Evolutionary conservation across 164 flowering plant genomes (phyloP).

Genomic region (Vitis vinifera): DNA sequence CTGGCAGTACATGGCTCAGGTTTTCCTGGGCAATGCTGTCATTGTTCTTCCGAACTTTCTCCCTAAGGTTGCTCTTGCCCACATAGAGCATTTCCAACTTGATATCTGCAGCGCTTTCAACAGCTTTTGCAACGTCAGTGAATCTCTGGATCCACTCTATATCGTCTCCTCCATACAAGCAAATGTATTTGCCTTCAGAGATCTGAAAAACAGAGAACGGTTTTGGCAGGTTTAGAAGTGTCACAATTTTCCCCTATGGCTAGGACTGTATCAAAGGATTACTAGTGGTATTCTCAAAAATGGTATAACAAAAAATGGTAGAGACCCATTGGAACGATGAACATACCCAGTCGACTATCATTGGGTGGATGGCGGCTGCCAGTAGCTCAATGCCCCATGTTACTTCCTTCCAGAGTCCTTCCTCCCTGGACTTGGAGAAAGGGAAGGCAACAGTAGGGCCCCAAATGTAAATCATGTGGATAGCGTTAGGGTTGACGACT

Average conservation of each 20-base stretch:
- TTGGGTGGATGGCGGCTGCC: slow-evolving; percentile 35
- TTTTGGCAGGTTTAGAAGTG: background rate
- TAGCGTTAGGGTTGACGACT: slow-evolving; percentile 41
- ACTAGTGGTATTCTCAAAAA: too few relatives aligned
- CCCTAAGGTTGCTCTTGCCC: slow-evolving; percentile 44
- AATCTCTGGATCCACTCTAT: slow-evolving; percentile 46
- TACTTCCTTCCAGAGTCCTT: slow-evolving; percentile 50
- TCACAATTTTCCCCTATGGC: too few relatives aligned
- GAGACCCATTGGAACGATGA: background rate
- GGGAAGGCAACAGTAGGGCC: slow-evolving; percentile 46
- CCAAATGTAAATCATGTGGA: slow-evolving; percentile 72
- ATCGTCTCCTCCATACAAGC: slow-evolving; percentile 49
- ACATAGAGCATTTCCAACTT: slow-evolving; percentile 46
- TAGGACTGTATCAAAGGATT: too few relatives aligned
- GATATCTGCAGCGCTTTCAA: slow-evolving; percentile 26
- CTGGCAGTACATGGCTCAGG: slow-evolving; percentile 34
- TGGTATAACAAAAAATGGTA: too few relatives aligned
- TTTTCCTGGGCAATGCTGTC: slow-evolving; percentile 26
- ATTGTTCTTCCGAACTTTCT: slow-evolving; percentile 27
- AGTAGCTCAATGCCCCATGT: slow-evolving; percentile 47
- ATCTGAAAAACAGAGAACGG: slow-evolving; percentile 14
- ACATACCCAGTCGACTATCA: slow-evolving; percentile 40
- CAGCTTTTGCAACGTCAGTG: slow-evolving; percentile 15
- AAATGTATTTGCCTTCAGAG: slow-evolving; percentile 29
- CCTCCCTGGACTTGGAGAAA: slow-evolving; percentile 46